phyloP scores from a whole-genome alignment of 306 rosid species.

The Lupinus albus region DNA sequence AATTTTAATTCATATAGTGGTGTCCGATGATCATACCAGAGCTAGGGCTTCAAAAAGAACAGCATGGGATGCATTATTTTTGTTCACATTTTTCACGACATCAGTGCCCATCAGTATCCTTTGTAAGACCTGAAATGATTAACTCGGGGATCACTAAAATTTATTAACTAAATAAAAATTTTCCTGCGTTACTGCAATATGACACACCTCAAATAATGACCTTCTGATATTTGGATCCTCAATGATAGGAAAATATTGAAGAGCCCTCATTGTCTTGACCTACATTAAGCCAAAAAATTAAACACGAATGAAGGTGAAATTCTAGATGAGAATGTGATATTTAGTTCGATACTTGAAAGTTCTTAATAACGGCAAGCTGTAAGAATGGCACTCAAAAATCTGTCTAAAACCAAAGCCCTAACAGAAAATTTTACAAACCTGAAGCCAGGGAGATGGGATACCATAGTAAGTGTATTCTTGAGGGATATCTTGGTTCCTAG shows the following conservation, averaged over 20 bases:
- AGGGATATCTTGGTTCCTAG: constrained; percentile 96
- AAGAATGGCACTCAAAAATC: constrained; percentile 17
- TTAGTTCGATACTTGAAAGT: constrained; percentile 19
- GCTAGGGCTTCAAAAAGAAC: constrained; percentile 99
- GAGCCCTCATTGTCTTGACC: constrained; percentile 99
- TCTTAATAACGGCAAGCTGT: constrained; percentile 12
- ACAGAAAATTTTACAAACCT: constrained; percentile 66
- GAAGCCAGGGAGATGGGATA: constrained; percentile 99
- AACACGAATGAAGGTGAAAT: constrained; percentile 25
- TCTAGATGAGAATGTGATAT: constrained; percentile 21
- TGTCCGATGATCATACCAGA: constrained; percentile 62
- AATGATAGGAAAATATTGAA: constrained; percentile 90
- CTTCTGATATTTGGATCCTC: constrained; percentile 99
- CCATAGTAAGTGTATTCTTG: constrained; percentile 99
- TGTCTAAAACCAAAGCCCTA: constrained; percentile 3
- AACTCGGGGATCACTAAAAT: constrained; percentile 42
- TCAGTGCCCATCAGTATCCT: constrained; percentile 98
- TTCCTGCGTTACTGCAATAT: constrained; percentile 28
- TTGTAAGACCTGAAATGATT: constrained; percentile 85
- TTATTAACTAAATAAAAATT: constrained; percentile 1
- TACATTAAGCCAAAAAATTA: constrained; percentile 45
- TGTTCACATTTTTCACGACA: constrained; percentile 98
- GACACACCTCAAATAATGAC: constrained; percentile 89
- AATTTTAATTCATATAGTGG: neutral
- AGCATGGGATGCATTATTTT: constrained; percentile 98